Base-by-base conservation (phyloP, 371 early-diverging fungal genomes). In the Chytridiales sp. region DNA sequence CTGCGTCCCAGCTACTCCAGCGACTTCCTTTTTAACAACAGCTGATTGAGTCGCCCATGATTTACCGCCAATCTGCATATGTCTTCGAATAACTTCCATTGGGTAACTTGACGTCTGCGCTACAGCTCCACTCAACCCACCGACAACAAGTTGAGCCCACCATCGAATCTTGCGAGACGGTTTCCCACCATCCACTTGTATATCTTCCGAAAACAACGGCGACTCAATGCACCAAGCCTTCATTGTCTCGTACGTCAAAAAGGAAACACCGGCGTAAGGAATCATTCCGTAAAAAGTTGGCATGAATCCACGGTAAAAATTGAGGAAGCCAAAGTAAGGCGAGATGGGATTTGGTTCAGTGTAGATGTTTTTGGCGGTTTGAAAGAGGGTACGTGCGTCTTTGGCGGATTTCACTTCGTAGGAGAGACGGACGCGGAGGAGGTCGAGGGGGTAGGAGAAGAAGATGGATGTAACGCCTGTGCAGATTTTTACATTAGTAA, bases 271-370 rank as follows among this genome's bases (percentile, higher is more conserved):
- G 6, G 95, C 97, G 61, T 98, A 98, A 3, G 97, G 98, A 3
- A 97, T 75, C 80, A 97, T 96, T 11, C 98, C 98, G 59, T 84
- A 81, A n/a, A 96, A 70, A 0, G 97, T 86, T 2, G 94, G 87
- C 21, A 87, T 51, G 62, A 94, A 94, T 22, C 98, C 98, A 19
- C 94, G 81, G 72, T 95, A 98, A 67, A 95, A 95, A 70, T 94
- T 94, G 40, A 75, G 38, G 0, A 87, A 26, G 21, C 75, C 44
- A 8, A 11, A 35, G 31, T 48, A 52, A 3, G 4, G 0, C 30
- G 50, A n/a, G n/a, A 59, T n/a, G 59, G 79, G 59, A 54, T 61
- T 71, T 27, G 63, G 69, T 44, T 80, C 76, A 35, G 26, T 21
- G 51, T 69, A 76, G 29, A 79, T 67, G 13, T 51, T 38, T 29